Base-by-base conservation (phyloP, 495 filamentous ascomycete species). In the Coniosporium apollinis region DNA sequence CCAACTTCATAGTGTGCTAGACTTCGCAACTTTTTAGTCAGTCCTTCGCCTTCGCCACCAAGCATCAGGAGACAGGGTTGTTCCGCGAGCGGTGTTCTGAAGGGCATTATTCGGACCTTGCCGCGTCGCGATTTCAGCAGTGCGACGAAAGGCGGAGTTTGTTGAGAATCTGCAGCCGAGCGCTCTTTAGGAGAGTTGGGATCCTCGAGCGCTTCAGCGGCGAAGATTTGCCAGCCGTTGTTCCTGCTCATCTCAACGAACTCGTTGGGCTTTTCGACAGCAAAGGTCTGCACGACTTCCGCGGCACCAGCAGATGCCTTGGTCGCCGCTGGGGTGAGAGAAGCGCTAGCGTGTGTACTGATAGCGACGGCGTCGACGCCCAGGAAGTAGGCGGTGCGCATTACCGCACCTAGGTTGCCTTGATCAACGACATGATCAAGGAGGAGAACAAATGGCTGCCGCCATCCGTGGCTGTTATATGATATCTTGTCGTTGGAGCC, bases 291-390 rank as follows among this genome's bases (percentile, higher is more conserved):
- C 39, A 93, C 58, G 34, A 71, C 66, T 53, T 97, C 89, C 3
- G 79, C 70, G 11, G 87, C 85, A 16, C 89, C 89, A 0, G 80
- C 72, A 6, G 85, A 82, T 2, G 86, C 76, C 50, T 96, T 96
- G 31, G 89, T 68, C 0, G 82, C 71, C 7, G 82, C 68, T 1
- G 82, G 61, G 19, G 75, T 78, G 26, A 94, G 55, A 1, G 73
- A 66, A 0, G 85, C 81, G 8, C 76, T 80, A 47, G 46, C 47
- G 9, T 51, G 42, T 9, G 41, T 53, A 7, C 46, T 40, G 13
- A 58, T 43, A 4, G 48, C 52, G 2, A 62, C 50, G 5, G 79
- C 82, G 39, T 82, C 75, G 10, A 79, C 76, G 24, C 89, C 89
- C 3, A 94, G 67, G 55, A 82, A 97, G 46, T 79, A 74, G 3